phyloP scores from a whole-genome alignment of 2,329 filamentous ascomycete genomes.

The Cytospora paraplurivora region DNA sequence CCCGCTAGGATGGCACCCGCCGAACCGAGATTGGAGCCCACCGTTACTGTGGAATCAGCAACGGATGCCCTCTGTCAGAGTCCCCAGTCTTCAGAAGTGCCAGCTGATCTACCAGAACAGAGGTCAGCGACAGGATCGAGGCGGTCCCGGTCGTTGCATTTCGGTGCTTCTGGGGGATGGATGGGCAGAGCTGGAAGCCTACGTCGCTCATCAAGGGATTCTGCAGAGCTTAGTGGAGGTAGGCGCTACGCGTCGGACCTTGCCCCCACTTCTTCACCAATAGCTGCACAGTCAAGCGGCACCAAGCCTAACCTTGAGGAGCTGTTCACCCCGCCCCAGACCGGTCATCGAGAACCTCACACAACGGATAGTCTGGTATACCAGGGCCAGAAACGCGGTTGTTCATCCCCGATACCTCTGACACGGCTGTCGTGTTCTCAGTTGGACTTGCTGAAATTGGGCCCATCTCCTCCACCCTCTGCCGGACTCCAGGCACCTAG shows the following conservation, averaged over 20 bases:
- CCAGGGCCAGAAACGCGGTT: slow-evolving; percentile 45
- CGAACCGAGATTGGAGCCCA: slow-evolving; percentile 20
- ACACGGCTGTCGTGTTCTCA: slow-evolving; percentile 58
- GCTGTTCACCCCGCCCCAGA: slow-evolving; percentile 33
- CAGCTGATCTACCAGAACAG: slow-evolving; percentile 39
- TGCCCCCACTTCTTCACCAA: slow-evolving; percentile 38
- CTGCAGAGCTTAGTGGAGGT: slow-evolving; percentile 44
- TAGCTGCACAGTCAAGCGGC: slow-evolving; percentile 30
- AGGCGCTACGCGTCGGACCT: slow-evolving; percentile 59
- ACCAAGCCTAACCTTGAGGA: slow-evolving; percentile 36
- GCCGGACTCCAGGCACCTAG: slow-evolving; percentile 42
- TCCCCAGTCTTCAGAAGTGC: slow-evolving; percentile 16
- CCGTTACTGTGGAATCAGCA: slow-evolving; percentile 19
- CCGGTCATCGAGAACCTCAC: slow-evolving; percentile 35
- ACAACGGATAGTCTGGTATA: slow-evolving; percentile 35
- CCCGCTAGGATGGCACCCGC: slow-evolving; percentile 19
- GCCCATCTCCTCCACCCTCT: slow-evolving; percentile 44
- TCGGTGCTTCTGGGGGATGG: slow-evolving; percentile 59
- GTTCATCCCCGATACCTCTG: slow-evolving; percentile 58
- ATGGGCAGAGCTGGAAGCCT: slow-evolving; percentile 59
- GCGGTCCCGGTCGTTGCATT: slow-evolving; percentile 62
- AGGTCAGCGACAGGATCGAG: slow-evolving; percentile 49
- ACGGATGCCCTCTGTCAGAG: slow-evolving; percentile 17
- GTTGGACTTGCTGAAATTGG: slow-evolving; percentile 53
- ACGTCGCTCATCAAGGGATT: slow-evolving; percentile 55